A percentile compares a stretch with the other conserved stretches of the same genome.
Conservation (phyloP, 176 grass and related monocot genomes). For the Zea mays region DNA sequence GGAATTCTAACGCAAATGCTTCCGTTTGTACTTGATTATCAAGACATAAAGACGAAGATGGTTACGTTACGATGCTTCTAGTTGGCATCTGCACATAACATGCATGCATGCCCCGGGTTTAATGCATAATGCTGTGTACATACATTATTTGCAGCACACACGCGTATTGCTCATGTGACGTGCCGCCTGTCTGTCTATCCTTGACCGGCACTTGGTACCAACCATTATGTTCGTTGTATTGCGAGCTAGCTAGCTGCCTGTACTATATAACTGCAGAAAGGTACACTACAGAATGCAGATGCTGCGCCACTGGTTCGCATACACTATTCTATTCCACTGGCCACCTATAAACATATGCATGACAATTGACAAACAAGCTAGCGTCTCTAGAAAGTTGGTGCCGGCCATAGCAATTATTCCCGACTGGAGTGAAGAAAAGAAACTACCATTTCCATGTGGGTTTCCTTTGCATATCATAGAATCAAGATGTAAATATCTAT, state of each 20-base stretch:
- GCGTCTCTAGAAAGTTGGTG: neutral
- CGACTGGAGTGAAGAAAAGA: neutral
- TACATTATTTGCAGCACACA: neutral
- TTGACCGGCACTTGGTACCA: constrained; percentile 9
- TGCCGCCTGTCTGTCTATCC: neutral
- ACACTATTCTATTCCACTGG: neutral
- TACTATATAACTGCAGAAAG: neutral
- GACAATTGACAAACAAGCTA: neutral
- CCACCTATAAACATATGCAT: neutral
- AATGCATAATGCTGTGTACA: neutral
- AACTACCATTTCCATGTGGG: no score
- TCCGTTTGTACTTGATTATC: neutral
- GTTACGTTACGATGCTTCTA: neutral
- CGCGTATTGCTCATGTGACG: neutral
- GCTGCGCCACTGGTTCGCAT: neutral
- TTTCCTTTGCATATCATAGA: no score
- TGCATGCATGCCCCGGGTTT: neutral
- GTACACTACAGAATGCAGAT: neutral
- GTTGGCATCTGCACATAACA: neutral
- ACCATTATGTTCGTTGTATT: neutral
- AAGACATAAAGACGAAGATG: neutral
- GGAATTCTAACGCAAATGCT: no score
- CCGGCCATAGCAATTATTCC: neutral
- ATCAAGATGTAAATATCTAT: no score
- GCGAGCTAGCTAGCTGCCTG: neutral